These are phyloP conservation scores for Martiniozyma abietophila DNA, from an alignment of 805 yeast genomes.

Conservation along the genomic window DNA sequence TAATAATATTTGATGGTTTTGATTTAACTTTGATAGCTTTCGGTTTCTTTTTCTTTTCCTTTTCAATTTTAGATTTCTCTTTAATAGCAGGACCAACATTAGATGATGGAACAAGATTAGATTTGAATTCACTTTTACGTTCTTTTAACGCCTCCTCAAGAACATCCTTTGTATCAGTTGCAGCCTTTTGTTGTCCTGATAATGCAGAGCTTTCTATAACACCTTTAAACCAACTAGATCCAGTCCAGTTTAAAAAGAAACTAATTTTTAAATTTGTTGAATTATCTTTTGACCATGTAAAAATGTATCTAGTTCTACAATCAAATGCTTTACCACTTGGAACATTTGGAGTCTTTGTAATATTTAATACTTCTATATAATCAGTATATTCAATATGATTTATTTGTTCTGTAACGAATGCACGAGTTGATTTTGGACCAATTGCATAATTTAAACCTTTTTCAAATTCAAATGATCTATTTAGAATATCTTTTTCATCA, in stretches of 20 bases:
- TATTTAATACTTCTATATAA: constrained; percentile 50
- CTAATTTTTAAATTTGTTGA: constrained; percentile 52
- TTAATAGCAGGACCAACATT: too few relatives aligned
- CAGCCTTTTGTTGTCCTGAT: constrained; percentile 66
- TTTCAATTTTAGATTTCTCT: background rate
- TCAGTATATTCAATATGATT: constrained; percentile 44
- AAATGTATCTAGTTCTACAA: constrained; percentile 60
- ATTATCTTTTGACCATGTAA: constrained; percentile 67
- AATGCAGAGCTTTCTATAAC: constrained; percentile 79
- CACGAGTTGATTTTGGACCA: constrained; percentile 87
- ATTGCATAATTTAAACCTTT: constrained; percentile 73
- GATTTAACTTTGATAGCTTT: too few relatives aligned
- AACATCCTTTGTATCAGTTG: constrained; percentile 31
- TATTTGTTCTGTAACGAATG: constrained; percentile 49
- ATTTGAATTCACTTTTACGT: constrained; percentile 2
- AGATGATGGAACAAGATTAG: too few relatives aligned
- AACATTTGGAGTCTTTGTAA: constrained; percentile 82
- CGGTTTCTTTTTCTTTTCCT: constrained; percentile 1
- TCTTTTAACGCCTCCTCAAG: constrained; percentile 15
- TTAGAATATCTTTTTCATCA: constrained; percentile 13
- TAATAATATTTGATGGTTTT: too few relatives aligned
- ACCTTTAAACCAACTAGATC: constrained; percentile 84
- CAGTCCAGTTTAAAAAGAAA: constrained; percentile 82
- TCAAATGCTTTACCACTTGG: constrained; percentile 83
- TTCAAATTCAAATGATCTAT: constrained; percentile 56